Conservation (phyloP, 2,329 filamentous ascomycete species). For the Colletotrichum tamarilloi region DNA sequence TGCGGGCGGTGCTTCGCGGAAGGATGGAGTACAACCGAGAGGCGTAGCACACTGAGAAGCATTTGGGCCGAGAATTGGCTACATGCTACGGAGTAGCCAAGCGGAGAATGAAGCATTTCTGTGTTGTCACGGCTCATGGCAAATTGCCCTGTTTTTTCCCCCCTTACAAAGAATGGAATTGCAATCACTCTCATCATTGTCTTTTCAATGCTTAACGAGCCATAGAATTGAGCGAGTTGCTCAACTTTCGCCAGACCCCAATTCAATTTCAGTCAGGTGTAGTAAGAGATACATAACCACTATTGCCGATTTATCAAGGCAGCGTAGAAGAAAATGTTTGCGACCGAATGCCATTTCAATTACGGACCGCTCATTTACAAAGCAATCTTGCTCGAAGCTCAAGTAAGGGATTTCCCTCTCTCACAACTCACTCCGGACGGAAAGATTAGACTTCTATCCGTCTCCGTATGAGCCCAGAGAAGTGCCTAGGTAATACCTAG, state of each 20-base stretch:
- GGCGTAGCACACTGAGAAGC: not conserved
- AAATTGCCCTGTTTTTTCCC: not conserved
- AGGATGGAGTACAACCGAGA: not conserved
- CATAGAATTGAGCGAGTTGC: not conserved
- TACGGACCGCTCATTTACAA: not conserved
- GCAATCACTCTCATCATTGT: not conserved
- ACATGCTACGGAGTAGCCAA: not conserved
- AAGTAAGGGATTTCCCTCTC: not conserved
- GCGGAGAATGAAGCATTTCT: not conserved
- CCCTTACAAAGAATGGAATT: not conserved
- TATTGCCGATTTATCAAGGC: too few relatives aligned
- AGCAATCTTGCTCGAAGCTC: not conserved
- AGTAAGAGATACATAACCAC: too few relatives aligned
- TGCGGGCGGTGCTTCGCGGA: not conserved
- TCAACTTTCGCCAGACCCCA: not conserved
- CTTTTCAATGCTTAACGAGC: not conserved
- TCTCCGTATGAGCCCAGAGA: not conserved
- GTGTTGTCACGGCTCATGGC: not conserved
- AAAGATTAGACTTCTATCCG: not conserved
- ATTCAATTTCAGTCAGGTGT: not conserved
- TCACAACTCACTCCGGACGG: not conserved
- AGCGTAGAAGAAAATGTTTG: not conserved
- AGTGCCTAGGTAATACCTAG: not conserved
- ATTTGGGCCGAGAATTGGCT: not conserved
- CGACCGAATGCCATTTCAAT: not conserved